Percentiles rank a stretch among this genome's conserved stretches.
These are phyloP conservation scores for Linnemannia elongata DNA, from an alignment of 192 early-diverging fungal genomes.

Conservation along the genomic window DNA sequence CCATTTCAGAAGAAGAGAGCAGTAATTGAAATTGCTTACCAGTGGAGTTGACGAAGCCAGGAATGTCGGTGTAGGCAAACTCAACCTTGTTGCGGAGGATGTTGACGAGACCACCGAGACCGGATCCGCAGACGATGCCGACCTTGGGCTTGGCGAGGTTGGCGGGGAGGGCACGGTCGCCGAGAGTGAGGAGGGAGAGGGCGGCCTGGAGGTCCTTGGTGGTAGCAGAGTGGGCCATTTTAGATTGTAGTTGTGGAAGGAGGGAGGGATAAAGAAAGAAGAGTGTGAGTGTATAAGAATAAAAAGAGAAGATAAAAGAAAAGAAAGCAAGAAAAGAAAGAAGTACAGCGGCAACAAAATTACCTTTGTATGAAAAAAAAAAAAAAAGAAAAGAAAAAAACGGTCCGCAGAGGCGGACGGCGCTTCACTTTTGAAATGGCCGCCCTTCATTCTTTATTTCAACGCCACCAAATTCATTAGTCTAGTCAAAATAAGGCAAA, in stretches of 20 bases:
- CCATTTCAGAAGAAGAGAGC: too few relatives aligned
- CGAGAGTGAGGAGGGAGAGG: conserved; percentile 43
- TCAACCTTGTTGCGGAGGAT: conserved; percentile 70
- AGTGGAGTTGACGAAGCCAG: conserved; percentile 85
- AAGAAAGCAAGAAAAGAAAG: not conserved
- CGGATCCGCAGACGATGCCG: conserved; percentile 88
- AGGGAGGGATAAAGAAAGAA: not conserved
- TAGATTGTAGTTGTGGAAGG: not conserved
- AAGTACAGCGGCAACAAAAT: not conserved
- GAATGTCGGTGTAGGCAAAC: conserved; percentile 85
- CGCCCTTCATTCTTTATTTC: not conserved
- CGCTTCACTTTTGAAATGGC: not conserved
- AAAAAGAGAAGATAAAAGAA: conserved; percentile 5
- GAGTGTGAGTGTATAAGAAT: not conserved
- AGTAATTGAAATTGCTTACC: conserved; percentile 60
- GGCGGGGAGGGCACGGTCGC: conserved; percentile 44
- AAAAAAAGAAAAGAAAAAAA: not conserved
- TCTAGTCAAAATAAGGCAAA: not conserved
- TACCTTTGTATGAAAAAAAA: not conserved
- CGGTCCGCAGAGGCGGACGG: not conserved
- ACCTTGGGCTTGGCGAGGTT: conserved; percentile 68
- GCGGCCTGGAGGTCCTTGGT: conserved; percentile 47
- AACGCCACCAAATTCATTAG: not conserved
- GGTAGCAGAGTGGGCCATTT: conserved; percentile 55
- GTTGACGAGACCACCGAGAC: conserved; percentile 85